Evolutionary conservation across 768 basidiomycete genomes (phyloP), one percentile per base, ranked within the genome.

Genomic region (Mycena filopes): DNA sequence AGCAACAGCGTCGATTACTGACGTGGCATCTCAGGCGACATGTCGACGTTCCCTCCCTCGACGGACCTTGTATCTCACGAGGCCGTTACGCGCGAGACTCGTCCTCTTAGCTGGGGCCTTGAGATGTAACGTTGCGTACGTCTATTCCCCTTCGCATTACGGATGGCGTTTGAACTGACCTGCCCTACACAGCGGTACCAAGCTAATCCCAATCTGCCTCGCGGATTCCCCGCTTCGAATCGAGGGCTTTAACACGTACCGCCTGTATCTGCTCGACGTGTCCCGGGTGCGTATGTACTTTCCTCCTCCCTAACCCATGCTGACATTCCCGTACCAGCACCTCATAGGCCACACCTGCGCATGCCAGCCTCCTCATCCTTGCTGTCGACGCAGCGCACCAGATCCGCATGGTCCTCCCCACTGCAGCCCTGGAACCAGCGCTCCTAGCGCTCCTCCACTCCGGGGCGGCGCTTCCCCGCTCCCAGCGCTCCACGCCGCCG

Each of bases 311-410:
- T 3, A 25, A 7, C 42, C 21, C 31, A 1, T 40, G 9, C 21
- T n/a, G 20, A 45, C 9, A 23, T 8, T 33, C 29, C 23, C 9
- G 26, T 13, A n/a, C 21, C 48, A 73, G 72, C 72, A 72, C 55
- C 47, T 41, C 25, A 9, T 48, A 1, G 72, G 72, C 15, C 72
- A 73, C 54, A 56, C 70, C 23, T 55, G 61, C 29, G 72, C 63
- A 63, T 2, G 62, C 47, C 46, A 57, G 54, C 38, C 72, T 72
- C 45, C 55, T 72, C 20, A 47, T 73, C n/a, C 63, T 73, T 21
- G 72, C 65, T 15, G 72, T 51, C n/a, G 72, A 73, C 56, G 48
- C 66, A 8, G 67, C 63, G 40, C 70, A 71, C 48, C 71, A 73
- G 45, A 40, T 62, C 6, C 71, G 71, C 13, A 42, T 63, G 15